Base-by-base conservation (phyloP, 352 stramenopile species). In the Phytopythium sindhum region DNA sequence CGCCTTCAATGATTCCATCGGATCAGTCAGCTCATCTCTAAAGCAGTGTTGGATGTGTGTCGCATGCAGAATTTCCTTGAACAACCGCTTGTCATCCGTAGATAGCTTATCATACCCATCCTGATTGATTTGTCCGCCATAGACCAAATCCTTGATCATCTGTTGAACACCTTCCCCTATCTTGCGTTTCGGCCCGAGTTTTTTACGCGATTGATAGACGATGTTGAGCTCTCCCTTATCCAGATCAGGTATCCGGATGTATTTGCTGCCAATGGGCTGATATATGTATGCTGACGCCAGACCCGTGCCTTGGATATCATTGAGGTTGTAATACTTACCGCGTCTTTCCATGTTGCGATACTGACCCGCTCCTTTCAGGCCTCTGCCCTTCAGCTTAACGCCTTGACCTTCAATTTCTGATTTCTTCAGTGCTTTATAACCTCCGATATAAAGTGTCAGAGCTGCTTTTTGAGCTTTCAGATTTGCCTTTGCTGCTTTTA, bases 1-100 rank as follows among this genome's bases (percentile, higher is more conserved):
- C 52, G 63, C 63, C 50, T n/a, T 61, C n/a, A 65, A 29, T 41
- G 39, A 23, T 14, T 66, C 47, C 58, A 64, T 48, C 15, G 65
- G 54, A 61, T 70, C 65, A 14, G 51, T 11, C 2, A 67, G 12
- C 12, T 37, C 24, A 7, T 63, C 24, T 21, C 50, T 31, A 17
- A 67, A 67, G 23, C 26, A 47, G n/a, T 57, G 14, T 11, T 57
- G 50, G 24, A 57, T 7, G 8, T 57, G 52, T 8, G 52, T 57
- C 2, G 14, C 28, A 8, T 26, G 2, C 1, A 57, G 52, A 8
- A 57, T 57, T 9, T 57, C 29, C 21, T 45, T 57, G 19, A 57
- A 29, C 9, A 57, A 15, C 1, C 31, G 29, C 23, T 57, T 57
- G 29, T 57, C 52, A 3, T 29, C 55, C 19, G 60, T 58, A 14